These are phyloP conservation scores for Brasenia schreberi DNA, from an alignment of 164 flowering plant species.

Conservation along the genomic window DNA sequence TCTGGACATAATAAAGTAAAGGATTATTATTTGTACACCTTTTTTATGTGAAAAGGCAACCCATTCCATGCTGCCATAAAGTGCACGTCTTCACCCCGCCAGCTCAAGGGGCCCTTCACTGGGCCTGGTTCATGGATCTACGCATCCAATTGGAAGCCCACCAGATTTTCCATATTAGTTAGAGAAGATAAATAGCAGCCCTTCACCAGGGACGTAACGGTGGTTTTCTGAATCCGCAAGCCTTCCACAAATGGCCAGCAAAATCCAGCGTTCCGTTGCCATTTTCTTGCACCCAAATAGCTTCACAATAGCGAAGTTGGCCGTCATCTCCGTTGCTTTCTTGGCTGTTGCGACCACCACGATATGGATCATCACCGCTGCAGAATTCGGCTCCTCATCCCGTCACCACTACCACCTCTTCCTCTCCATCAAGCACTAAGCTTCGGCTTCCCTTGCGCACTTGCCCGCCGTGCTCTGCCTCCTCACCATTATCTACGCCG, in stretches of 20 bases:
- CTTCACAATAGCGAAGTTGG: background rate
- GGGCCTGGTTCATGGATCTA: too few relatives aligned
- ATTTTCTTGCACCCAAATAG: background rate
- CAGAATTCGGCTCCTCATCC: background rate
- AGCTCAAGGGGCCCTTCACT: too few relatives aligned
- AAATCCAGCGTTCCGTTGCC: background rate
- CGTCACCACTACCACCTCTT: background rate
- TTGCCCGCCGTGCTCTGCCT: background rate
- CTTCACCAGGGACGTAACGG: too few relatives aligned
- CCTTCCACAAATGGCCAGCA: background rate
- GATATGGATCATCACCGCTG: background rate
- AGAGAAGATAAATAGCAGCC: too few relatives aligned
- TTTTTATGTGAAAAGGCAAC: too few relatives aligned
- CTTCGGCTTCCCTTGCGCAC: background rate
- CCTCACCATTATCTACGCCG: background rate
- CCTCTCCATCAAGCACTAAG: background rate
- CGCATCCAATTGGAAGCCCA: too few relatives aligned
- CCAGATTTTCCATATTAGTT: too few relatives aligned
- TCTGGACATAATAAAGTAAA: too few relatives aligned
- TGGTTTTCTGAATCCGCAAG: too few relatives aligned
- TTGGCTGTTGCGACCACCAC: background rate
- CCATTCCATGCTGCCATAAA: too few relatives aligned
- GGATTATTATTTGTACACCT: too few relatives aligned
- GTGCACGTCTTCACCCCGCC: too few relatives aligned
- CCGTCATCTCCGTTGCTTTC: background rate